These are phyloP conservation scores for Phytophthora constricta DNA, from an alignment of 352 stramenopile species.

Conservation along the genomic window DNA sequence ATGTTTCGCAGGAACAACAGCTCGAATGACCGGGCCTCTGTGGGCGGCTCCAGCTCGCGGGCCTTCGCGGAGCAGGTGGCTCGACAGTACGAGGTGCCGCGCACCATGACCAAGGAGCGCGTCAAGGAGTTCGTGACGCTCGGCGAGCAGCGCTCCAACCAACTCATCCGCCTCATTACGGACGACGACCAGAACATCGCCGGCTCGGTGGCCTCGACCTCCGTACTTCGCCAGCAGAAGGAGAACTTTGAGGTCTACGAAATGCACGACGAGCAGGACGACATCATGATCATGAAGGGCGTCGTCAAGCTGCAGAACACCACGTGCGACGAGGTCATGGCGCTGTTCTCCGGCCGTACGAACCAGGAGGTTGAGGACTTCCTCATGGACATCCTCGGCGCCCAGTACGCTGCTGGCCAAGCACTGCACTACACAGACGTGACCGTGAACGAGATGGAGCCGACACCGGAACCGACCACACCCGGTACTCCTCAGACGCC, in stretches of 20 bases:
- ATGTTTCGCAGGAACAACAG: constrained; percentile 50
- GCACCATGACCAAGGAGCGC: constrained; percentile 50
- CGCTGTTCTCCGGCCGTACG: constrained; percentile 56
- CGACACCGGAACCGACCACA: constrained; percentile 29
- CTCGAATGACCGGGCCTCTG: constrained; percentile 20
- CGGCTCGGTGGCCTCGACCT: constrained; percentile 33
- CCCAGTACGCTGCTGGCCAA: constrained; percentile 60
- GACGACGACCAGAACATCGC: constrained; percentile 60
- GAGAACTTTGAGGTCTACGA: constrained; percentile 85
- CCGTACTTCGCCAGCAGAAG: constrained; percentile 72
- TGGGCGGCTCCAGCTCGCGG: constrained; percentile 17
- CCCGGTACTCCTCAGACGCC: constrained; percentile 34
- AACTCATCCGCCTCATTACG: constrained; percentile 70
- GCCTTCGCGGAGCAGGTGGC: constrained; percentile 65
- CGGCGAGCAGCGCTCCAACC: constrained; percentile 58
- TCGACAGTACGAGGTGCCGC: constrained; percentile 66
- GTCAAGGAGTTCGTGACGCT: constrained; percentile 50
- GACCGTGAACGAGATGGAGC: constrained; percentile 27
- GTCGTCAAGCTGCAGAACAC: constrained; percentile 72
- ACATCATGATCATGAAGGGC: constrained; percentile 74
- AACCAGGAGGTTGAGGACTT: constrained; percentile 56
- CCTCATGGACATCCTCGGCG: constrained; percentile 63
- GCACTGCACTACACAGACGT: constrained; percentile 62
- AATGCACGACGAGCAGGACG: constrained; percentile 51
- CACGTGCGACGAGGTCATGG: constrained; percentile 74